These are phyloP conservation scores for Carex scoparia DNA, from an alignment of 176 grass and related monocot genomes.

Conservation along the genomic window DNA sequence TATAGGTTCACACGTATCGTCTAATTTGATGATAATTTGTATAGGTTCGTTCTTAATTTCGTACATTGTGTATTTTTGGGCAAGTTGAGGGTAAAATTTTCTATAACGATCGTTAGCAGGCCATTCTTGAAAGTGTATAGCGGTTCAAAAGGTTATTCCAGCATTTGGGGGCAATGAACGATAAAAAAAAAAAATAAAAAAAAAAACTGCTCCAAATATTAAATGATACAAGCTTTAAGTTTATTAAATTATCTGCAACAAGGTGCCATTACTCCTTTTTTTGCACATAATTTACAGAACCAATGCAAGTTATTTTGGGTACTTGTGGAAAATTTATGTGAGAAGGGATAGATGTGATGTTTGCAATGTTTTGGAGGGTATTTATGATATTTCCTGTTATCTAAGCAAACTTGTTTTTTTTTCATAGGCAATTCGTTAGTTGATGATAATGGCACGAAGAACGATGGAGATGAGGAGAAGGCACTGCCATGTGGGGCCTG, in stretches of 20 bases:
- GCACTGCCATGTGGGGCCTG: constrained; percentile 29
- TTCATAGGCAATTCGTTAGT: not conserved
- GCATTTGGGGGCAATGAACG: not conserved
- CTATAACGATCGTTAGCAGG: not conserved
- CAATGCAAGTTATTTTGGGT: not conserved
- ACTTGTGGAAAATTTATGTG: not conserved
- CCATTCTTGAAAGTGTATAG: not conserved
- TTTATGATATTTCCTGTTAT: not conserved
- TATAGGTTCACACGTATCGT: not conserved
- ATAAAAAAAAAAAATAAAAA: not conserved
- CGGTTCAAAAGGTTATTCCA: not conserved
- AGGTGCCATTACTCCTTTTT: not conserved
- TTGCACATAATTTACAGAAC: not conserved
- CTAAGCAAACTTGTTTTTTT: not conserved
- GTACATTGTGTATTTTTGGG: not conserved
- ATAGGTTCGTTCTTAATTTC: not conserved
- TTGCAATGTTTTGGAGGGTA: not conserved
- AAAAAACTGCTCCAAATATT: not conserved
- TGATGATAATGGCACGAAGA: constrained; percentile 1
- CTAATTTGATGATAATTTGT: not conserved
- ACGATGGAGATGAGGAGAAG: not conserved
- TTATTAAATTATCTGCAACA: not conserved
- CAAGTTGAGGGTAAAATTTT: not conserved
- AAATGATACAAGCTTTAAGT: not conserved
- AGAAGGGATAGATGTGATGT: not conserved